A percentile compares a stretch with the other conserved stretches of the same genome.
These are phyloP conservation scores for Saturnispora ahearnii DNA, from an alignment of 805 yeast genomes.

Conservation along the genomic window DNA sequence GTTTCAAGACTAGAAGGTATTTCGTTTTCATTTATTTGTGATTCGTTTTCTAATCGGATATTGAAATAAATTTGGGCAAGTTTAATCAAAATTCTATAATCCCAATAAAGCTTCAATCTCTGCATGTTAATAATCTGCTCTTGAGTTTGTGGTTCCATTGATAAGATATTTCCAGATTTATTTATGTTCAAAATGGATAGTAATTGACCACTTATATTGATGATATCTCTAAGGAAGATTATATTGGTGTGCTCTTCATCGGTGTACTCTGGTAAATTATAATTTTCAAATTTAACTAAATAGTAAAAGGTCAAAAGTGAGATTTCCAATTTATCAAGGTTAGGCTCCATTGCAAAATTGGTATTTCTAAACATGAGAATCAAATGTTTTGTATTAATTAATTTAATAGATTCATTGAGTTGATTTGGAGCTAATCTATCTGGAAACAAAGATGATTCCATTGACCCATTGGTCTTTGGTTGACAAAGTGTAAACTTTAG, in stretches of 20 bases:
- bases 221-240: conserved; percentile 35
- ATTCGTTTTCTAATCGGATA: conserved; percentile 13
- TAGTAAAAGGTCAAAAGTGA: conserved; percentile 40
- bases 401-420: conserved; percentile 26
- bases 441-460: conserved; percentile 18
- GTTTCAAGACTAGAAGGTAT: conserved; percentile 29
- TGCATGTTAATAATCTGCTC: conserved; percentile 21
- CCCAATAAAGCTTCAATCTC: conserved; percentile 37
- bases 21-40: conserved; percentile 14
- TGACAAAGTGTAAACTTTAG: conserved; percentile 40
- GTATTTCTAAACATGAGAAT: conserved; percentile 38
- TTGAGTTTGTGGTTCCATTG: conserved; percentile 3
- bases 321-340: conserved; percentile 41
- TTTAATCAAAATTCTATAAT: conserved; percentile 28
- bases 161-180: conserved; percentile 11
- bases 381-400: conserved; percentile 31
- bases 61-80: conserved; percentile 24
- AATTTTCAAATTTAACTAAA: conserved; percentile 32
- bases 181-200: conserved; percentile 38
- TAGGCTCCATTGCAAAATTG: conserved; percentile 37
- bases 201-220: conserved; percentile 32
- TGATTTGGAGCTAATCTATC: conserved; percentile 23
- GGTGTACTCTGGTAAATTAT: conserved; percentile 13
- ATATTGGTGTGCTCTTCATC: conserved; percentile 26
- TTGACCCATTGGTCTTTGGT: conserved; percentile 21